Evolutionary conservation across 2,329 filamentous ascomycete genomes (phyloP), one percentile per base, ranked within the genome.

Genomic region (Trichoderma lentiforme): DNA sequence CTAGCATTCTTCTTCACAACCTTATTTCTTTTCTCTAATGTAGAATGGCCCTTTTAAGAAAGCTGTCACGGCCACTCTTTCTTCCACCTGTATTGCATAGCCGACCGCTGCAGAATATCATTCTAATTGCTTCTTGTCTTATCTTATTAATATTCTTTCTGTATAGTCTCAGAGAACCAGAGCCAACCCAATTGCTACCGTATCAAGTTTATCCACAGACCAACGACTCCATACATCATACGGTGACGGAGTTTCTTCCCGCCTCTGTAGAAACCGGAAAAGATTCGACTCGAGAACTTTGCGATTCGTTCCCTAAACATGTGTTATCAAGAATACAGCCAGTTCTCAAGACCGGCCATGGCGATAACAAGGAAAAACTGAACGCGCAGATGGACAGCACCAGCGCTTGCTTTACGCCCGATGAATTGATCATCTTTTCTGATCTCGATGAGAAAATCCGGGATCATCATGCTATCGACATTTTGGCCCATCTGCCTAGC

Each of bases 321-420:
- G 67, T 80, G 32, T 76, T 80, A 53, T 73, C 78, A 39, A 71
- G 75, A n/a, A 76, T 80, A 51, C 79, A 80, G 62, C 79, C 79
- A 47, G 77, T 80, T 58, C 73, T 80, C 47, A 80, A 80, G 74
- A 77, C 79, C 67, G 79, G 79, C 18, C 79, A 80, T 36, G 78
- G 78, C 71, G 79, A 75, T 64, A 73, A 73, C 15, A 74, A 73
- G 32, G 74, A 74, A 36, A 79, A 76, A 72, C 70, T 80, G 8
- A 76, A 79, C 36, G 82, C 85, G 6, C 86, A 88, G 68, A 79
- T 89, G 62, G 78, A 82, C 56, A 87, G 84, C 74, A 84, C 86
- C 32, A 87, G 87, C 64, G 84, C 85, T 30, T 88, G 84, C 77
- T 85, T 88, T 30, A 74, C 74, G 11, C 77, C 80, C 9, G 75